A percentile compares a stretch with the other conserved stretches of the same genome.
phyloP scores from a whole-genome alignment of 1,284 basidiomycete genomes.

The Apiotrichum siamense region DNA sequence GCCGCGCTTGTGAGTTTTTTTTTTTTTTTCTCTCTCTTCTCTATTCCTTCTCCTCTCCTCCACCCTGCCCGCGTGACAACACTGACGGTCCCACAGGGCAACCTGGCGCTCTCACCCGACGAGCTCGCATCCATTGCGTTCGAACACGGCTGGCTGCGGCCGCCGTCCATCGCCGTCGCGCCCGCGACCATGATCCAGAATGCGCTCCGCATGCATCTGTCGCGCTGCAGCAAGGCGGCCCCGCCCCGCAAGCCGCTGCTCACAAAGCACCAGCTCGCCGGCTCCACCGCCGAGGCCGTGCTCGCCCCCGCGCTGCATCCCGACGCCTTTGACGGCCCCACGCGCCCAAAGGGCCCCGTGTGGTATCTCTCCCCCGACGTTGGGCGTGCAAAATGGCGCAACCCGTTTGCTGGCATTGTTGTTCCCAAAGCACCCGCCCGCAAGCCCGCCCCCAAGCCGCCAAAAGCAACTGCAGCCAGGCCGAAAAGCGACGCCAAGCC shows the following conservation, averaged over 20 bases:
- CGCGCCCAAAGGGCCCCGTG: constrained; percentile 42
- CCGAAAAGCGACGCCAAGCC: constrained; percentile 8
- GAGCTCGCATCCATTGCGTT: constrained; percentile 39
- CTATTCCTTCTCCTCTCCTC: neutral
- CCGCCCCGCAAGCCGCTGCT: constrained; percentile 32
- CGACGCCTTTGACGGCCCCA: constrained; percentile 25
- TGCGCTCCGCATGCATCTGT: constrained; percentile 40
- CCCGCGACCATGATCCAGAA: constrained; percentile 37
- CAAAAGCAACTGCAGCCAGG: constrained; percentile 5
- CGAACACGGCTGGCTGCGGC: constrained; percentile 41
- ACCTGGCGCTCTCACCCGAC: constrained; percentile 40
- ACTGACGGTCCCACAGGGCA: constrained; percentile 30
- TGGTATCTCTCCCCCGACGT: constrained; percentile 33
- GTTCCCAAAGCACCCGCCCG: constrained; percentile 32
- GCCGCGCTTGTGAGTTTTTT: constrained; percentile 32
- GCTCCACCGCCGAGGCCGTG: constrained; percentile 37
- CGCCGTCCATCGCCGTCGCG: constrained; percentile 38
- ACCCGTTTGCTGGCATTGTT: constrained; percentile 39
- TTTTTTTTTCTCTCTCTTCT: neutral
- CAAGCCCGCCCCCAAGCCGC: constrained; percentile 28
- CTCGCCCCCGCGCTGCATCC: constrained; percentile 43
- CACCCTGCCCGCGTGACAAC: neutral
- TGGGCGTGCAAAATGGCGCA: constrained; percentile 37
- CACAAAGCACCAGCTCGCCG: constrained; percentile 40
- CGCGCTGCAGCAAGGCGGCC: constrained; percentile 27